These are phyloP conservation scores for Aspergillus nanangensis DNA, from an alignment of 495 filamentous ascomycete genomes.

Conservation along the genomic window DNA sequence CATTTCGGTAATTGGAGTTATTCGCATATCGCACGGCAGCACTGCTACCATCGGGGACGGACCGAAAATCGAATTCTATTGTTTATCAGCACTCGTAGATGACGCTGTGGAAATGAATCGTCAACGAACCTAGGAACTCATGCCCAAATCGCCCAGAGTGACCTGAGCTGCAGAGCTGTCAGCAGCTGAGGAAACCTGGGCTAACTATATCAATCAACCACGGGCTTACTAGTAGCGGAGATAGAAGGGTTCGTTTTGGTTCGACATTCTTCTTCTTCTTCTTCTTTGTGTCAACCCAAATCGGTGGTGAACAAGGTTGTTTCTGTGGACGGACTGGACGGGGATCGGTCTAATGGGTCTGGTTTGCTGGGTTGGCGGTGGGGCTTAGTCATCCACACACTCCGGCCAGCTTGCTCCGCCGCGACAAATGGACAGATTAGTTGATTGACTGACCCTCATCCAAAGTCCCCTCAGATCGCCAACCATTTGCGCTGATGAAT, in stretches of 20 bases:
- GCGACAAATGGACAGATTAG: constrained; percentile 43
- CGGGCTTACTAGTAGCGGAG: constrained; percentile 86
- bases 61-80: constrained; percentile 93
- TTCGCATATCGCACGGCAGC: constrained; percentile 96
- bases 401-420: constrained; percentile 34
- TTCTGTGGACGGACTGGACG: too few relatives aligned
- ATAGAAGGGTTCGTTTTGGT: constrained; percentile 79
- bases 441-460: constrained; percentile 32
- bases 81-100: constrained; percentile 22
- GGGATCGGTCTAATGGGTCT: constrained; percentile 8
- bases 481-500: constrained; percentile 34
- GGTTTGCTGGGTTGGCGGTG: constrained; percentile 22
- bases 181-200: constrained; percentile 46
- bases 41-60: constrained; percentile 88
- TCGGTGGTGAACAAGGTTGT: too few relatives aligned
- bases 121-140: constrained; percentile 82
- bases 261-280: too few relatives aligned
- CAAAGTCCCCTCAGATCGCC: constrained; percentile 26
- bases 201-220: too few relatives aligned
- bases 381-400: constrained; percentile 50
- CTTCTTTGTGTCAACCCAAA: too few relatives aligned
- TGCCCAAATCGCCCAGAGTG: constrained; percentile 97
- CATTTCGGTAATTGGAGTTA: constrained; percentile 99
- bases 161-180: constrained; percentile 69
- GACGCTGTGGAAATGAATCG: background rate